Base-by-base conservation (phyloP, 2,329 filamentous ascomycete genomes). In the Zasmidium cellare region DNA sequence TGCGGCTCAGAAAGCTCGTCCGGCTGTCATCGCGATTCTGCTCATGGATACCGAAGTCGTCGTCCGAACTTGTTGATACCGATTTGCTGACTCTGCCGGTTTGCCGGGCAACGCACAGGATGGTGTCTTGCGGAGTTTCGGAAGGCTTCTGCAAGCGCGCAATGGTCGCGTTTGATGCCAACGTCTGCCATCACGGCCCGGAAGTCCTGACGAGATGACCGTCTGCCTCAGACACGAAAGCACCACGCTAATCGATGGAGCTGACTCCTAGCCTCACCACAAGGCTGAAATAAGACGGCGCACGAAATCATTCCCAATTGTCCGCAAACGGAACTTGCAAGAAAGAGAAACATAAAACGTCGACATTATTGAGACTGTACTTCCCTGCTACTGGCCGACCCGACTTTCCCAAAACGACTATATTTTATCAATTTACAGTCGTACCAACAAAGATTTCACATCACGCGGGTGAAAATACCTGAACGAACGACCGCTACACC, bases 101-200 rank as follows among this genome's bases (percentile, higher is more conserved):
- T 41, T 41, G 16, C 35, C 35, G 35, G 35, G 7, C 35, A 41
- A 41, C 35, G 35, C 35, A 41, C 35, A n/a, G 16, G 16, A n/a
- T n/a, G 35, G 16, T 41, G 35, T 41, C 35, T 41, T 18, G n/a
- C 35, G 35, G 35, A 41, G n/a, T 41, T 14, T 41, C 35, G 35
- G 35, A 41, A 41, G 35, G 35, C 35, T 41, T 41, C n/a, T 41
- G 14, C 35, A 35, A 47, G 54, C 54, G 48, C 41, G 54, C 24
- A 9, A 52, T 49, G 46, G 53, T 55, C 53, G 53, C 48, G 54
- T 38, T 38, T 20, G 50, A 23, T 20, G 45, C n/a, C 49, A 53
- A 47, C 55, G 55, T 53, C 31, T 53, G 35, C 22, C 41, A 46
- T 6, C 22, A 19, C 51, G 41, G 38, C 14, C 41, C 41, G 20